Evolutionary conservation across 176 grass and related monocot species (phyloP).

Genomic region (Ampelocalamus luodianensis): DNA sequence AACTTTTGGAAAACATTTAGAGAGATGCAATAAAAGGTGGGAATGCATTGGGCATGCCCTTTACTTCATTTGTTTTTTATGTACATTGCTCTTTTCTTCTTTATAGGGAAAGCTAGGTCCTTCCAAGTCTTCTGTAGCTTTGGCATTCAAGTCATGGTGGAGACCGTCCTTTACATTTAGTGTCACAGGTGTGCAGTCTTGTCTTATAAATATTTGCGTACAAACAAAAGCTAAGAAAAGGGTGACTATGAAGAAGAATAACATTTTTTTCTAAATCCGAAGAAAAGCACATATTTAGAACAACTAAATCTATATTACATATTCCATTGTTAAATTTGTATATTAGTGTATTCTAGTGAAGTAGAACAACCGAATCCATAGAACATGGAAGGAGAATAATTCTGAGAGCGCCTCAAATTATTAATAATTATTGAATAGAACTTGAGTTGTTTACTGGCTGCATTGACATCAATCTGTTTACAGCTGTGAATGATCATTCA

Average conservation of each 20-base stretch:
- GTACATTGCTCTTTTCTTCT: not conserved
- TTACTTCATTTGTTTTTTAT: constrained; percentile 23
- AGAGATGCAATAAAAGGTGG: not conserved
- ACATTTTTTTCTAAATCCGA: not conserved
- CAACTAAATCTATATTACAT: not conserved
- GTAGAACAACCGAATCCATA: constrained; percentile 22
- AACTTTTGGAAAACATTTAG: constrained; percentile 13
- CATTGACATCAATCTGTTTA: constrained; percentile 11
- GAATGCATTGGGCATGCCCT: not conserved
- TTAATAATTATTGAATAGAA: not conserved
- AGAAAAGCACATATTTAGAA: not conserved
- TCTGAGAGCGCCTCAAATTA: not conserved
- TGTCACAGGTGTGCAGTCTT: constrained; percentile 61
- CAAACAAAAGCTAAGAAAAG: not conserved
- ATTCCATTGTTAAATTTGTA: not conserved
- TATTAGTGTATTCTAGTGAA: not conserved
- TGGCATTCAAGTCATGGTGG: constrained; percentile 99
- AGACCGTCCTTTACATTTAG: constrained; percentile 90
- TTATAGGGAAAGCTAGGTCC: constrained; percentile 82
- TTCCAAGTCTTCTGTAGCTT: constrained; percentile 69
- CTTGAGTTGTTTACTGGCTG: not conserved
- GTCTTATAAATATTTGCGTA: not conserved
- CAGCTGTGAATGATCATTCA: constrained; percentile 79
- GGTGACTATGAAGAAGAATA: not conserved
- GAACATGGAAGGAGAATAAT: not conserved